Base-by-base conservation (phyloP, 2,329 filamentous ascomycete genomes). In the Bipolaris cookei region DNA sequence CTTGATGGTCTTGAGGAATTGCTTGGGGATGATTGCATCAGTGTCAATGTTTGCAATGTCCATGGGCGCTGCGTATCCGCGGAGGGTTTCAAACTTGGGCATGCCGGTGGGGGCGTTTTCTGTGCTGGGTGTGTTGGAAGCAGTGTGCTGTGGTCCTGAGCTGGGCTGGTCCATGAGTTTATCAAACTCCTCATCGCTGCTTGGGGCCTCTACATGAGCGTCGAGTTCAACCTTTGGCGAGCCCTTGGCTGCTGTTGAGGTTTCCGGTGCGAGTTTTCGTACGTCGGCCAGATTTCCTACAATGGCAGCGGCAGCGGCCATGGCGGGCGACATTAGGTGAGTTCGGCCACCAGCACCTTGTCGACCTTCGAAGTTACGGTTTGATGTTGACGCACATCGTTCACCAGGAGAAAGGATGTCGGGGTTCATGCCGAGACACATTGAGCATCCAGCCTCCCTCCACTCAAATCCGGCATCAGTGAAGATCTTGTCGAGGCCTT, bases 361-460 rank as follows among this genome's bases (percentile, higher is more conserved):
- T 63, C 95, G 89, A 61, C 95, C 95, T 77, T 98, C 95, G 68
- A 98, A 98, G 79, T 98, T 98, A 70, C 95, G 90, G 81, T 98
- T 98, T 62, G 91, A 96, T 47, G 95, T 98, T 74, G 90, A 94
- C 39, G 95, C 95, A 76, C 95, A 98, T 71, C 95, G 89, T 80
- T 99, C 95, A 76, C 90, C 86, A 51, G 95, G 93, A 1, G 92
- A 88, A 44, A 98, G 85, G 63, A 99, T 98, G 76, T 99, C 95
- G 0, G 95, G 94, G 82, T 99, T 99, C 94, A 99, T 99, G 76
- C 95, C 95, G 53, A 99, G 85, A 76, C 95, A 98, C 95, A 99
- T 99, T 62, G 91, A 96, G 85, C 95, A 99, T 47, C 95, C 95
- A 65, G 95, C 95, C 81, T 99, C 95, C 75, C 95, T 88, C 94